Conservation (phyloP, 192 early-diverging fungal species). For the Coemansia pectinata region DNA sequence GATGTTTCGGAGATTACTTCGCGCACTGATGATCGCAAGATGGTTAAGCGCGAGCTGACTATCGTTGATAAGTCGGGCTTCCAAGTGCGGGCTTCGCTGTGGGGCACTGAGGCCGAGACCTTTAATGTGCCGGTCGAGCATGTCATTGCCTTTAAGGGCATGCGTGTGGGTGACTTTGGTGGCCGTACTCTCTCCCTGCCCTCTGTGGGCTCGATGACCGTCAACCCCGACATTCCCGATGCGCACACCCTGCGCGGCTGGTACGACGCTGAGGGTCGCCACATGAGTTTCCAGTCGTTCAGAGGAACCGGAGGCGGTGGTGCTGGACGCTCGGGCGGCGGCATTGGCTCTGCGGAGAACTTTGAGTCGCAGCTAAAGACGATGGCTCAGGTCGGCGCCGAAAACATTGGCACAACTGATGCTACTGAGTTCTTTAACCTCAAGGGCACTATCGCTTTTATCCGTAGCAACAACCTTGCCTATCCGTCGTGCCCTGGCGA, state of each 20-base stretch:
- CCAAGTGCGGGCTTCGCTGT: conserved; percentile 78
- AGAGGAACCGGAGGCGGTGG: conserved; percentile 5
- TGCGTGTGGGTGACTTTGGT: conserved; percentile 84
- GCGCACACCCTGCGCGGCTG: conserved; percentile 73
- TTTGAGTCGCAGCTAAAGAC: conserved; percentile 60
- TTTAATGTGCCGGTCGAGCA: conserved; percentile 58
- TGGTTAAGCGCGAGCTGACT: conserved; percentile 80
- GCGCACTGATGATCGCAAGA: conserved; percentile 41
- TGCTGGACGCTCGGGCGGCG: conserved; percentile 27
- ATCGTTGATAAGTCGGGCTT: conserved; percentile 77
- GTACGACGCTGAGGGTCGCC: conserved; percentile 44
- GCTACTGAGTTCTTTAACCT: conserved; percentile 74
- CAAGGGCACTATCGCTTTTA: conserved; percentile 72
- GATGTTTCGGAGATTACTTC: conserved; percentile 65
- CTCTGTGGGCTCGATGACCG: conserved; percentile 46
- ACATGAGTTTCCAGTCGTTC: conserved; percentile 39
- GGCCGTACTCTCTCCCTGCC: conserved; percentile 65
- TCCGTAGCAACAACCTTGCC: conserved; percentile 62
- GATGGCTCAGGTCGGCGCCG: conserved; percentile 65
- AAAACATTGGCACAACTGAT: conserved; percentile 67
- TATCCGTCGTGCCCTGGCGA: conserved; percentile 86
- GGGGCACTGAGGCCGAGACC: conserved; percentile 78
- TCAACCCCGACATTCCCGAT: conserved; percentile 80
- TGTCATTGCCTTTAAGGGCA: conserved; percentile 82
- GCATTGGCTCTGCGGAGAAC: conserved; percentile 11